Evolutionary conservation across 345 rosid genomes (phyloP), one percentile per base, ranked within the genome.

Genomic region (Citrus inodora): DNA sequence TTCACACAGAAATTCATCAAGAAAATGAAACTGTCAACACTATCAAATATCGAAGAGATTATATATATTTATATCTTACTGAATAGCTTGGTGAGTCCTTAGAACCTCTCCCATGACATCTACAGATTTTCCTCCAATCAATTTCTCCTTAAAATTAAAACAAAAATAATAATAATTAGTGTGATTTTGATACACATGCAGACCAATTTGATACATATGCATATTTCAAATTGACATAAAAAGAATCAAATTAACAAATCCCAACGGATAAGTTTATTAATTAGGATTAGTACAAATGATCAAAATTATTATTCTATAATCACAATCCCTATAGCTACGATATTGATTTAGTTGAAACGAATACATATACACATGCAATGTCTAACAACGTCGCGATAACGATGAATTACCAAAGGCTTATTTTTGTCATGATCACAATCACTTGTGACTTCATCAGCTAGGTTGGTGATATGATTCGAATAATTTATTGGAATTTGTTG

Each of bases 81-180:
- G 83, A 67, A 91, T 81, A 75, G 93, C 98, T 73, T 92, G 83
- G 70, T 90, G 98, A 16, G 98, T 92, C 82, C 74, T 88, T 1
- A 81, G 75, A 65, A 93, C 94, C 86, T 93, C 91, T 79, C 86
- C 95, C 81, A 87, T 85, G 5, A 92, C 75, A 81, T 90, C 92
- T 73, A 81, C 86, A 1, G 91, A 71, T 77, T 81, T 85, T 71
- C 88, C 94, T 81, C 93, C 93, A n/a, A 61, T 83, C 79, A 91
- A 17, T 83, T 77, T 90, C 98, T 95, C 80, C 60, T 69, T 56
- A 56, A 58, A 67, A 59, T 38, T 61, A 17, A 35, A 5, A 42
- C 35, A n/a, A 4, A 48, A 16, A 55, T 48, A 6, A 17, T 2
- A 38, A 64, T 9, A 7, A 28, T 24, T 25, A 48, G 7, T 2